Evolutionary conservation across 371 early-diverging fungal species (phyloP).

Genomic region (Lichtheimia ornata): DNA sequence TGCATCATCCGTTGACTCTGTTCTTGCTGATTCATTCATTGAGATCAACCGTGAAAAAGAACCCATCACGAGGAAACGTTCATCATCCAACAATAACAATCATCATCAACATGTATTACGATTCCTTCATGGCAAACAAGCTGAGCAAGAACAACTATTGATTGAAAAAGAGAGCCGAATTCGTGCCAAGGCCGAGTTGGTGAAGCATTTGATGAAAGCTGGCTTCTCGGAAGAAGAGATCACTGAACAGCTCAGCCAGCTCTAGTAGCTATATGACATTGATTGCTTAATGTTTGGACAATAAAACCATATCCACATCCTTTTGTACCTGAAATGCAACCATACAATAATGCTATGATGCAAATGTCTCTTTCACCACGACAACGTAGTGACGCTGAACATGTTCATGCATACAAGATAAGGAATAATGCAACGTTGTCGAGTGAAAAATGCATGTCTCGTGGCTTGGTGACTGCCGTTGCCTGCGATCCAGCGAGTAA

Average conservation of each 20-base stretch:
- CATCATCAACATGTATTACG: constrained; percentile 37
- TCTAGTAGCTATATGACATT: too few relatives aligned
- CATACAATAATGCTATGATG: too few relatives aligned
- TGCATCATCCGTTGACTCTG: constrained; percentile 5
- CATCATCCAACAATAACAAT: constrained; percentile 21
- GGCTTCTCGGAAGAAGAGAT: constrained; percentile 46
- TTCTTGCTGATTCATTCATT: constrained; percentile 38
- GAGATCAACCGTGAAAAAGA: constrained; percentile 48
- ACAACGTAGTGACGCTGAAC: too few relatives aligned
- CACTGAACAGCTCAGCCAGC: constrained; percentile 31
- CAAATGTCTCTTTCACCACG: too few relatives aligned
- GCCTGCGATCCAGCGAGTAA: too few relatives aligned
- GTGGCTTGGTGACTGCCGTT: too few relatives aligned
- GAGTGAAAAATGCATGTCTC: too few relatives aligned
- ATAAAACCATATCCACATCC: too few relatives aligned
- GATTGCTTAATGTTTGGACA: too few relatives aligned
- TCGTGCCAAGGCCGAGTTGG: constrained; percentile 46
- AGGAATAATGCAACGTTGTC: too few relatives aligned
- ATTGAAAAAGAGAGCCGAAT: constrained; percentile 48
- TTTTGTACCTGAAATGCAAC: too few relatives aligned
- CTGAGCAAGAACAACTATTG: constrained; percentile 40
- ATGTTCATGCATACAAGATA: too few relatives aligned
- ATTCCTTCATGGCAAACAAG: constrained; percentile 39
- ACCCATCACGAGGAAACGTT: constrained; percentile 42
- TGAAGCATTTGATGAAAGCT: constrained; percentile 42